These are phyloP conservation scores for Senna tora DNA, from an alignment of 306 rosid genomes.

Conservation along the genomic window DNA sequence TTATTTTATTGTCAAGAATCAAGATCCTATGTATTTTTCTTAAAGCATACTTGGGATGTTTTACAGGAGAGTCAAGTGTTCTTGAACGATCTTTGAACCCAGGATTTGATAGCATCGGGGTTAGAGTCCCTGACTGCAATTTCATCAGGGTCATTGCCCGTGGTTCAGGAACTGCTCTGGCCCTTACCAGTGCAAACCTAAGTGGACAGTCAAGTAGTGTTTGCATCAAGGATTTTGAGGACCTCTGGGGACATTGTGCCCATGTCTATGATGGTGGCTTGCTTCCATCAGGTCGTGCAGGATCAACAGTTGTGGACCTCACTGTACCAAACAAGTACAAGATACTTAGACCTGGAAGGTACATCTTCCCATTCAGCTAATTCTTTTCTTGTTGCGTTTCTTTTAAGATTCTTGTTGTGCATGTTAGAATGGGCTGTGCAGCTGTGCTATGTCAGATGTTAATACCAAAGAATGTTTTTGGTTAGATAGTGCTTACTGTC, in stretches of 20 bases:
- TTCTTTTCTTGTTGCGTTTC: constrained; percentile 12
- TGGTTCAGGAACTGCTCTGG: constrained; percentile 74
- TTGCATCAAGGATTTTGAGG: constrained; percentile 72
- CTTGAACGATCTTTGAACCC: constrained; percentile 91
- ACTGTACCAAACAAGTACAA: constrained; percentile 63
- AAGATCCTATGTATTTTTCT: constrained; percentile 14
- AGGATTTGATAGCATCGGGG: constrained; percentile 82
- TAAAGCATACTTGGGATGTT: constrained; percentile 40
- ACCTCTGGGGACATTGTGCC: constrained; percentile 84
- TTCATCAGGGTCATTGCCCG: constrained; percentile 78
- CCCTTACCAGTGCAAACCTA: constrained; percentile 92
- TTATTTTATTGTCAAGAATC: not conserved
- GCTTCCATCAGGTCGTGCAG: constrained; percentile 89
- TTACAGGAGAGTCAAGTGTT: constrained; percentile 81
- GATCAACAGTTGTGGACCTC: constrained; percentile 90
- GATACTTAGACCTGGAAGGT: constrained; percentile 96
- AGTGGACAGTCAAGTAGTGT: constrained; percentile 93
- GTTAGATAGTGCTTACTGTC: not conserved
- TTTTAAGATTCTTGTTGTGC: constrained; percentile 17
- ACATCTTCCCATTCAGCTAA: constrained; percentile 18
- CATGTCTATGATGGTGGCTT: constrained; percentile 78
- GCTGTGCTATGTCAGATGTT: constrained; percentile 12
- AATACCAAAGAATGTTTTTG: constrained; percentile 25
- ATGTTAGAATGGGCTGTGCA: constrained; percentile 20
- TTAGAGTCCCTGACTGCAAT: constrained; percentile 85